phyloP scores from a whole-genome alignment of 345 rosid species.

The Combretum micranthum region DNA sequence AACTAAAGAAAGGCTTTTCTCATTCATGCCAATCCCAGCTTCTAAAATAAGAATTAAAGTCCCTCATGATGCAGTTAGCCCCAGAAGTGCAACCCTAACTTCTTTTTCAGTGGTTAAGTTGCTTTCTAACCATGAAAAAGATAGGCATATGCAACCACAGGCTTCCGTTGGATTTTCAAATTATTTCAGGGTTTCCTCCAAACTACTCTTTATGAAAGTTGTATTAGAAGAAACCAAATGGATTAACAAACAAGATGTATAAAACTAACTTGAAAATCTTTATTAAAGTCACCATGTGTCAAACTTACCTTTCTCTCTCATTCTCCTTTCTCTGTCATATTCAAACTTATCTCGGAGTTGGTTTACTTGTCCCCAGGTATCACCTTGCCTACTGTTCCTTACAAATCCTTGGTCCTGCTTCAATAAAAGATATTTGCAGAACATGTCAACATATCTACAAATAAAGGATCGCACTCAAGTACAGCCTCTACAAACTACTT shows the following conservation, averaged over 20 bases:
- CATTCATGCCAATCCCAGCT: too few relatives aligned
- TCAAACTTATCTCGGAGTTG: slow-evolving; percentile 78
- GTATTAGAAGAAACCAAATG: neutral
- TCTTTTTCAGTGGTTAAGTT: too few relatives aligned
- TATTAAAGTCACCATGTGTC: neutral
- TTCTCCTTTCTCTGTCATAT: slow-evolving; percentile 71
- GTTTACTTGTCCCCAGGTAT: slow-evolving; percentile 43
- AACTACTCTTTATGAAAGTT: too few relatives aligned
- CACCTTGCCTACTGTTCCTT: slow-evolving; percentile 41
- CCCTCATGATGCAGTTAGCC: too few relatives aligned
- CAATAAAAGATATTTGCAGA: neutral
- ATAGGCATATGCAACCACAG: too few relatives aligned
- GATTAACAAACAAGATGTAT: neutral
- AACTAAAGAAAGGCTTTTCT: too few relatives aligned
- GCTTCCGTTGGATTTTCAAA: too few relatives aligned
- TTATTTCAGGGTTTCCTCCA: too few relatives aligned
- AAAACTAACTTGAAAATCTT: neutral
- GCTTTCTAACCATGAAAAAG: too few relatives aligned
- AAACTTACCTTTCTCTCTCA: slow-evolving; percentile 68
- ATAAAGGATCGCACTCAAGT: neutral
- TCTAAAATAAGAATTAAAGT: too few relatives aligned
- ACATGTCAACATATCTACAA: neutral
- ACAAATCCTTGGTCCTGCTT: slow-evolving; percentile 48
- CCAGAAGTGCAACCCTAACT: too few relatives aligned
- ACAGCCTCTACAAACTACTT: neutral